Conservation (phyloP, 441 rosid genomes). For the Biscutella auriculata region DNA sequence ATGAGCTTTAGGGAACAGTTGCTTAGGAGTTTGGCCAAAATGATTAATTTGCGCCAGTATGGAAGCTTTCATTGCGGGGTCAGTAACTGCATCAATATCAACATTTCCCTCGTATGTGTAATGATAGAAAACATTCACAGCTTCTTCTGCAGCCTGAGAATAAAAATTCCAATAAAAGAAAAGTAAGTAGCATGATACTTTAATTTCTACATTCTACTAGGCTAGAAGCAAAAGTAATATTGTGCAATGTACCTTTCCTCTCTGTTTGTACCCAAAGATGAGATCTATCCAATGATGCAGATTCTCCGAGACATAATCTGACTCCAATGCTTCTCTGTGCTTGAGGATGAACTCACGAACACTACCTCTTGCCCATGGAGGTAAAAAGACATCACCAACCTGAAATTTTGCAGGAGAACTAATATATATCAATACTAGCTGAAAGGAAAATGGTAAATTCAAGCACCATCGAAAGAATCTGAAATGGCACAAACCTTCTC, state of each 20-base stretch:
- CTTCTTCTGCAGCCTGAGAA: conserved; percentile 92
- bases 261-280: conserved; percentile 94
- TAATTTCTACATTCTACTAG: conserved; percentile 5
- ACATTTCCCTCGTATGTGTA: conserved; percentile 97
- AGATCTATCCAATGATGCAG: conserved; percentile 99
- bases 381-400: conserved; percentile 90
- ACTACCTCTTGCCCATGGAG: conserved; percentile 99
- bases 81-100: conserved; percentile 86
- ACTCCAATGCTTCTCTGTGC: conserved; percentile 98
- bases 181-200: conserved; percentile 12
- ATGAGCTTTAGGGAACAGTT: conserved; percentile 78
- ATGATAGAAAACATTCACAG: conserved; percentile 91
- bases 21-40: conserved; percentile 97
- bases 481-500: conserved; percentile 65
- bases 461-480: conserved; percentile 5
- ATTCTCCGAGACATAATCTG: conserved; percentile 91
- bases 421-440: conserved; percentile 1
- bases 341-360: conserved; percentile 80
- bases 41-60: conserved; percentile 93
- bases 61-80: conserved; percentile 95
- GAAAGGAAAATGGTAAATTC: conserved; percentile 6
- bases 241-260: conserved; percentile 72
- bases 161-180: not conserved
- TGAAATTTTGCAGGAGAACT: conserved; percentile 23
- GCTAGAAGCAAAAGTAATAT: conserved; percentile 3